Evolutionary conservation across 768 basidiomycete genomes (phyloP).

Genomic region (Suillus fuscotomentosus): DNA sequence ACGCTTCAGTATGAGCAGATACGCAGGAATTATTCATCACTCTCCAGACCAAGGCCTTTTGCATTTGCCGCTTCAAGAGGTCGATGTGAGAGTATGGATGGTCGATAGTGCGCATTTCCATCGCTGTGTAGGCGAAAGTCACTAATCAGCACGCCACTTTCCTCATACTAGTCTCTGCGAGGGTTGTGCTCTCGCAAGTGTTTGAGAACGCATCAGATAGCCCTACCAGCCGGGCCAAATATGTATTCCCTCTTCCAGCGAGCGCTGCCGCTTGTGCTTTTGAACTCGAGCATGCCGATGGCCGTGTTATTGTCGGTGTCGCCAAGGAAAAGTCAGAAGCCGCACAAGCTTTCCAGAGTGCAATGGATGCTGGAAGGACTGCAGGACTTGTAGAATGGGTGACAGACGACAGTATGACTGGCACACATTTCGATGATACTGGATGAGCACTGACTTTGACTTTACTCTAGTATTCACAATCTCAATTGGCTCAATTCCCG

Average conservation of each 20-base stretch:
- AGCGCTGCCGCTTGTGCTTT: conserved; percentile 56
- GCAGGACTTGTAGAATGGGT: conserved; percentile 49
- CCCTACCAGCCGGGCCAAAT: conserved; percentile 46
- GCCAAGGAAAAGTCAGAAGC: conserved; percentile 50
- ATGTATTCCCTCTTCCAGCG: conserved; percentile 59
- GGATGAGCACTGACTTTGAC: background rate
- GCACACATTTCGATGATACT: background rate
- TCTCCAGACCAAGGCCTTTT: conserved; percentile 20
- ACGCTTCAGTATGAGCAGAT: background rate
- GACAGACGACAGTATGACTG: conserved; percentile 48
- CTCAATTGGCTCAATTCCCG: conserved; percentile 53
- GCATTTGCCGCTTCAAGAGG: conserved; percentile 42
- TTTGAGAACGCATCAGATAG: conserved; percentile 38
- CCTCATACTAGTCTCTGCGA: conserved; percentile 39
- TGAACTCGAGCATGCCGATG: conserved; percentile 44
- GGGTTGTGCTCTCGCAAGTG: conserved; percentile 38
- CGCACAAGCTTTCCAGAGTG: conserved; percentile 37
- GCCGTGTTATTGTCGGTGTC: conserved; percentile 40
- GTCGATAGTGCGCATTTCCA: conserved; percentile 37
- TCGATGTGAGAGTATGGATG: conserved; percentile 38
- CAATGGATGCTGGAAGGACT: conserved; percentile 36
- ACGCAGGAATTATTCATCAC: conserved; percentile 32
- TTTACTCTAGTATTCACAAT: conserved; percentile 49
- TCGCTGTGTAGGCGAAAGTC: background rate
- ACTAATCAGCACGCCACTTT: conserved; percentile 8